These are phyloP conservation scores for Colletotrichum melonis DNA, from an alignment of 2,329 filamentous ascomycete species.

Conservation along the genomic window DNA sequence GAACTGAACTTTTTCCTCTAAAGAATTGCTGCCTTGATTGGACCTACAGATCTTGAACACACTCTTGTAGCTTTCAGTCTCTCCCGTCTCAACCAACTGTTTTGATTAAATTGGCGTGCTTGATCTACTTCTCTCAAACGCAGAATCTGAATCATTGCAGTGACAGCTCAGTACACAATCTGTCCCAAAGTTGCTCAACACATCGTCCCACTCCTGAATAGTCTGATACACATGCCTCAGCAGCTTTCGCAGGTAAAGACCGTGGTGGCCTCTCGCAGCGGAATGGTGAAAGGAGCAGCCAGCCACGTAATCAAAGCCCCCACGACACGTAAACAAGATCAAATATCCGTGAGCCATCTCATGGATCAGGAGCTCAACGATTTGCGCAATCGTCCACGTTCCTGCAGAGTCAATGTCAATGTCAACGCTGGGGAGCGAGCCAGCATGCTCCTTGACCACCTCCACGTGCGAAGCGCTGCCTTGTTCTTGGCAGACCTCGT, in stretches of 20 bases:
- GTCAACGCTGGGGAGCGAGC: neutral
- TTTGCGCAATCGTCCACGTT: conserved; percentile 40
- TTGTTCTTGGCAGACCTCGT: neutral
- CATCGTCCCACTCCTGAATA: conserved; percentile 11
- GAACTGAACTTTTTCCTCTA: no score
- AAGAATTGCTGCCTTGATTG: no score
- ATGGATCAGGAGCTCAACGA: conserved; percentile 45
- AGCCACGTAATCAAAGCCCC: neutral
- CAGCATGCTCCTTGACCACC: neutral
- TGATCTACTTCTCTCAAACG: neutral
- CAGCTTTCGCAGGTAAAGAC: neutral
- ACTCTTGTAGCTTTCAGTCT: no score
- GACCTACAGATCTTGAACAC: no score
- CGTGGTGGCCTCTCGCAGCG: neutral
- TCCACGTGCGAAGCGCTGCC: neutral
- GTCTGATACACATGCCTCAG: conserved; percentile 10
- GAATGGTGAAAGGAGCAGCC: neutral
- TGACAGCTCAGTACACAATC: neutral
- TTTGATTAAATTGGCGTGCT: neutral
- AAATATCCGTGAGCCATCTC: conserved; percentile 35
- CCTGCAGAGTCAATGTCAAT: conserved; percentile 1
- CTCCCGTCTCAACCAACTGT: no score
- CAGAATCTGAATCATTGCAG: neutral
- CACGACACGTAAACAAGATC: conserved; percentile 9
- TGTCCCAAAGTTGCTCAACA: neutral